Evolutionary conservation across 768 basidiomycete genomes (phyloP), one percentile per base, ranked within the genome.

Genomic region (Galerina sulciceps): DNA sequence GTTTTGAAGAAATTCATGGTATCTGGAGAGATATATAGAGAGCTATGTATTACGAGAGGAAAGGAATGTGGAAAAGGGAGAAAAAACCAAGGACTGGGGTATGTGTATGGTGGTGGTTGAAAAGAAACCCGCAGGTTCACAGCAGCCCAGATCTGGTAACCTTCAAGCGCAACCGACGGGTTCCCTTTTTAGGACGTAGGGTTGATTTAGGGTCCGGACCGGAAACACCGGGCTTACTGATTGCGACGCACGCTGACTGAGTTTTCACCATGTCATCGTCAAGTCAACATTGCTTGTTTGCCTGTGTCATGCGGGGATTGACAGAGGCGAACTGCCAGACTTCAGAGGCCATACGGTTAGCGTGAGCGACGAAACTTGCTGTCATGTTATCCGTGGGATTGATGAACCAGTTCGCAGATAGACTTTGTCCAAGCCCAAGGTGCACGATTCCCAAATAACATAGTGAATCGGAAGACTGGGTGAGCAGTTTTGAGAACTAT

Each of bases 1-100:
- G 91, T 87, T 79, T 93, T 94, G 87, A 96, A 96, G 80, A 96
- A 96, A 76, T 96, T 96, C 94, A 96, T 96, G 40, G 20, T 37
- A 56, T 51, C 23, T 38, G 6, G 26, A 22, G 22, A 40, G 37
- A 42, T 37, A 35, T 26, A 49, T 53, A 46, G 38, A 43, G 41
- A 17, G 58, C 48, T 61, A 61, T 53, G 57, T 36, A 60, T 34
- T 22, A 55, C 8, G 11, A 53, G 43, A 52, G 56, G 14, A 49
- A 20, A 54, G 54, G 54, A 51, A 26, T 31, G 57, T 58, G 48
- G 48, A 55, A 40, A 23, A 45, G 44, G 38, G 40, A 20, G n/a
- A 42, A 43, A 45, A 36, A 22, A 55, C 26, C 26, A 31, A 31
- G 26, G 26, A 31, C 26, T 4, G 26, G 48, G 53, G 42, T 58